These are phyloP conservation scores for Boletus subparvulus DNA, from an alignment of 768 basidiomycete species.

Conservation along the genomic window DNA sequence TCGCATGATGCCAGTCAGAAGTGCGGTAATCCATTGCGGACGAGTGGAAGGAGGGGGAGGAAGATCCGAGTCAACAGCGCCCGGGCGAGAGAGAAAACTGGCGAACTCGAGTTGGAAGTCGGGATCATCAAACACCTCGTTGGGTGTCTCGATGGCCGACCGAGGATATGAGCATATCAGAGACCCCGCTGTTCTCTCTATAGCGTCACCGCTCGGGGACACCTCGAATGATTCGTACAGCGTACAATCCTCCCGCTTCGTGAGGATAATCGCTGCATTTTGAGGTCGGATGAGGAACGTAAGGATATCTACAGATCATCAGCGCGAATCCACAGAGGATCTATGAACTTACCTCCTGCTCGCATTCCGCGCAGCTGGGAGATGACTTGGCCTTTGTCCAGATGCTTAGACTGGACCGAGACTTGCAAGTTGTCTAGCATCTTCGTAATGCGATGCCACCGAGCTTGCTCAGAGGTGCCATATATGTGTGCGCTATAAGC, in stretches of 20 bases:
- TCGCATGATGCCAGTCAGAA: not conserved
- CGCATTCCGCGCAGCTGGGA: not conserved
- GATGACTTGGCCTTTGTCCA: not conserved
- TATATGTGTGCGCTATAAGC: no score
- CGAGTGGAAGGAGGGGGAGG: no score
- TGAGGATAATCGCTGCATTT: conserved; percentile 29
- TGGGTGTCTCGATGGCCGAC: conserved; percentile 36
- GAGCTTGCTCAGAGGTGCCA: no score
- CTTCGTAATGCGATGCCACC: conserved; percentile 3
- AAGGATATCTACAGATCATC: conserved; percentile 32
- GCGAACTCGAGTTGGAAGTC: not conserved
- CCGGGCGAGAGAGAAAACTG: no score
- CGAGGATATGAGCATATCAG: conserved; percentile 36
- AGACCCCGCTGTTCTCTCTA: no score
- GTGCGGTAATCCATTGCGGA: no score
- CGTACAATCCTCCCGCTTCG: conserved; percentile 20
- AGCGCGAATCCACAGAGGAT: not conserved
- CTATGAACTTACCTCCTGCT: not conserved
- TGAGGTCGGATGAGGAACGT: conserved; percentile 33
- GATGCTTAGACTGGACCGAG: not conserved
- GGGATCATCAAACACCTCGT: conserved; percentile 1
- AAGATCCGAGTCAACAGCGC: no score
- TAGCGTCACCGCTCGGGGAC: conserved; percentile 24
- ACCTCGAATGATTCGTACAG: conserved; percentile 45
- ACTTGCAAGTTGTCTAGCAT: conserved; percentile 4